These are phyloP conservation scores for Penicillium capsulatum DNA, from an alignment of 2,329 filamentous ascomycete species.

Conservation along the genomic window DNA sequence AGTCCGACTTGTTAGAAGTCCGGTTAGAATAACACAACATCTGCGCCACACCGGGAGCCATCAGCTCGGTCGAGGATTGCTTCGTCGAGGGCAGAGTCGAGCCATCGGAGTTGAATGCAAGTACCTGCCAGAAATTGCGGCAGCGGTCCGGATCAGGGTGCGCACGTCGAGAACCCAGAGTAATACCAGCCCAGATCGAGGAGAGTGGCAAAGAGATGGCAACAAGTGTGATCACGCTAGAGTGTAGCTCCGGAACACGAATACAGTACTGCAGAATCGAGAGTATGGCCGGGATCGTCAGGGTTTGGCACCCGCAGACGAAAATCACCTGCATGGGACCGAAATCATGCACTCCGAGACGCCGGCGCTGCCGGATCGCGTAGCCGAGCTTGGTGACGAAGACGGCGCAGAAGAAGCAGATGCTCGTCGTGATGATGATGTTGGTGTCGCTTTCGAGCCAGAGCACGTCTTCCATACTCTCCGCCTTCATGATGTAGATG, in stretches of 20 bases:
- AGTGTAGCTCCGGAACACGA: conserved; percentile 51
- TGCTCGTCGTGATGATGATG: conserved; percentile 52
- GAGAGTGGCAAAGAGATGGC: conserved; percentile 63
- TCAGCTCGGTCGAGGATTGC: conserved; percentile 12
- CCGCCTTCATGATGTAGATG: conserved; percentile 35
- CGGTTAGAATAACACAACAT: conserved; percentile 29
- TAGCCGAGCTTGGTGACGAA: conserved; percentile 60
- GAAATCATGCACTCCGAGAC: conserved; percentile 57
- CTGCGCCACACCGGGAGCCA: conserved; percentile 16
- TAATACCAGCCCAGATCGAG: conserved; percentile 59
- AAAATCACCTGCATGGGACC: conserved; percentile 64
- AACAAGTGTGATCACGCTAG: conserved; percentile 55
- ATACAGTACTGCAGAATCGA: conserved; percentile 54
- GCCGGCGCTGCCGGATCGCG: conserved; percentile 53
- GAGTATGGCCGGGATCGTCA: conserved; percentile 62
- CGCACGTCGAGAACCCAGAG: conserved; percentile 24
- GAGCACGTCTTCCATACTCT: conserved; percentile 26
- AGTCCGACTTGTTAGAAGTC: conserved; percentile 11
- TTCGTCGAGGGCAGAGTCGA: conserved; percentile 10
- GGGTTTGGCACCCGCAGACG: conserved; percentile 63
- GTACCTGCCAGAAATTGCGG: conserved; percentile 27
- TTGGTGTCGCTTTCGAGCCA: conserved; percentile 46
- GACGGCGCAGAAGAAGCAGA: conserved; percentile 59
- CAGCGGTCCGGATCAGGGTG: conserved; percentile 4
- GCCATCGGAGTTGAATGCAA: conserved; percentile 18